Evolutionary conservation across 169 alveolate genomes (phyloP), one percentile per base, ranked within the genome.

Genomic region (Plasmodium gaboni): DNA sequence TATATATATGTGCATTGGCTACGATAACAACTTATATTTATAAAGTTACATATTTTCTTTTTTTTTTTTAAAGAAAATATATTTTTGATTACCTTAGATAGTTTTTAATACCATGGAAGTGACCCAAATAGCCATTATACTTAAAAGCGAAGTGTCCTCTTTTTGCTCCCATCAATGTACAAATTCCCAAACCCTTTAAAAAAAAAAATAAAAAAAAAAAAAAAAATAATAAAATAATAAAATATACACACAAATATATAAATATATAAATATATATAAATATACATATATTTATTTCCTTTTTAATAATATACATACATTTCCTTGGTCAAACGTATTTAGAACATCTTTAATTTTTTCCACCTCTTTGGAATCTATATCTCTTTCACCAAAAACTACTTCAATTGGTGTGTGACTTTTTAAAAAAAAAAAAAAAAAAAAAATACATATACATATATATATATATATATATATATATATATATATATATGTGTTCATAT

Each of bases 111-210:
- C 90, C 90, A 46, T 80, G 83, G 32, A 80, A 80, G 50, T 80
- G 85, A 67, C 73, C 8, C 12, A 80, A 26, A 80, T 87, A 92
- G 22, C 94, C 94, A 61, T 91, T 72, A 42, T 91, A 91, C 61
- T 78, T 74, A 71, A 91, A 91, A 50, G 94, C 90, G 24, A 91
- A 91, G 63, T 78, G 88, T 8, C 83, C 94, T 69, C 92, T 73
- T 53, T 88, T 91, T 5, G 94, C 94, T 7, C 92, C 91, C 71
- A 91, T 72, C 60, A 91, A 67, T 32, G 93, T 91, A 59, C 93
- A 90, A 22, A 91, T 68, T 5, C 94, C 94, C 80, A 87, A 28
- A 12, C 93, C 93, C 90, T 80, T 51, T 17, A 9, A 51, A 67
- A 15, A 22, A n/a, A n/a, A n/a, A n/a, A n/a, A n/a, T n/a, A n/a